Evolutionary conservation across 306 rosid genomes (phyloP).

Genomic region (Psophocarpus tetragonolobus): DNA sequence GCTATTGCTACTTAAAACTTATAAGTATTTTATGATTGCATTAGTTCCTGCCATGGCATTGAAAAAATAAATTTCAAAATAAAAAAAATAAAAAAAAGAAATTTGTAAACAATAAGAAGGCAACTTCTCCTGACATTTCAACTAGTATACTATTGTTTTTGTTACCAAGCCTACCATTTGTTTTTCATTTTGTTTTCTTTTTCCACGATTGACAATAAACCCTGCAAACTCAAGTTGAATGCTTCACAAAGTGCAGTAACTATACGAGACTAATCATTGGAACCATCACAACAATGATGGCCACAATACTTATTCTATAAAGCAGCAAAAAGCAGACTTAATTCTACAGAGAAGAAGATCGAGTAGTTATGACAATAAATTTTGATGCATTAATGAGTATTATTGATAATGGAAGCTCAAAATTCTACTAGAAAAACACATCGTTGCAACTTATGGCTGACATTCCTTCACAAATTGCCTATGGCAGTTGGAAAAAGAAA

Average conservation of each 20-base stretch:
- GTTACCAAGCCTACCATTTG: background rate
- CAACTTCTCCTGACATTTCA: background rate
- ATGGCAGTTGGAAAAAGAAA: too few species aligned
- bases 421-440: too few species aligned
- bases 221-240: background rate
- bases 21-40: background rate
- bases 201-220: conserved; percentile 1
- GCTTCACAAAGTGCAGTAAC: background rate
- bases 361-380: background rate
- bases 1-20: background rate
- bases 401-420: too few species aligned
- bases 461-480: too few species aligned
- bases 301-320: background rate
- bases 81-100: background rate
- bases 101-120: background rate
- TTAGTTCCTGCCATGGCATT: background rate
- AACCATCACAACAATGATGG: background rate
- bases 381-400: background rate
- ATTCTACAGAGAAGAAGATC: conserved; percentile 1
- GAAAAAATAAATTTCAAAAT: background rate
- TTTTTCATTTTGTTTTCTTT: background rate
- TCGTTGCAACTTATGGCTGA: too few species aligned
- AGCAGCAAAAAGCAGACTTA: conserved; percentile 10
- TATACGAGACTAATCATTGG: background rate
- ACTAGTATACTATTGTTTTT: background rate